Evolutionary conservation across 768 basidiomycete genomes (phyloP), one percentile per base, ranked within the genome.

Genomic region (Amanita polypyramis): DNA sequence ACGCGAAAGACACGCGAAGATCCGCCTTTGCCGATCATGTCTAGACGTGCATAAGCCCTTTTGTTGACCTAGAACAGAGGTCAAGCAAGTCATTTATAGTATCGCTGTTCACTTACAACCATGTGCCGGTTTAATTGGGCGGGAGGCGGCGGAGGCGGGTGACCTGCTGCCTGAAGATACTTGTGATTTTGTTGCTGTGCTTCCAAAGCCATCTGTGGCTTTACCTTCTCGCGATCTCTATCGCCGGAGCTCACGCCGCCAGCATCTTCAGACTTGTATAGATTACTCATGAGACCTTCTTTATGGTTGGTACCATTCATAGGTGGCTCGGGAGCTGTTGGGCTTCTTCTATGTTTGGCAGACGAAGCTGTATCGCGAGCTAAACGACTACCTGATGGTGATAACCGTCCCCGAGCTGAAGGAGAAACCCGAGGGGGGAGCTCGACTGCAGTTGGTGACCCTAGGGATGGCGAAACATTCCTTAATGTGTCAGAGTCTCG

Each of bases 1-100:
- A 96, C 93, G 19, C 91, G 85, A 62, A 83, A 99, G 34, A 99
- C 95, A 41, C 88, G 85, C n/a, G 93, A 96, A 7, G 92, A 85
- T 0, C 95, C 95, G 36, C 95, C 95, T 58, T 84, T 89, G 34
- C 95, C 95, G 47, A 98, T 82, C 66, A 89, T 72, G 59, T 92
- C 89, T 2, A 97, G 73, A 2, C 90, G 81, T 23, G 82, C 82
- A 53, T 97, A 97, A 0, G 74, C 64, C 56, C 80, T 85, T 61
- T 81, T 86, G 70, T 94, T 94, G 25, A 91, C 82, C 80, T 80
- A 51, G 9, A 49, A 20, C 32, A 1, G 5, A 44, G 44, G 23
- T 46, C 15, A 49, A n/a, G 11, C 32, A 43, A 25, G 5, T 4
- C 17, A 43, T 27, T 9, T 21, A n/a, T 32, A 51, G 44, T 39